Percentiles rank a stretch among this genome's conserved stretches.
Evolutionary conservation across 352 stramenopile species (phyloP).

Genomic region (Peronosclerospora sorghi): DNA sequence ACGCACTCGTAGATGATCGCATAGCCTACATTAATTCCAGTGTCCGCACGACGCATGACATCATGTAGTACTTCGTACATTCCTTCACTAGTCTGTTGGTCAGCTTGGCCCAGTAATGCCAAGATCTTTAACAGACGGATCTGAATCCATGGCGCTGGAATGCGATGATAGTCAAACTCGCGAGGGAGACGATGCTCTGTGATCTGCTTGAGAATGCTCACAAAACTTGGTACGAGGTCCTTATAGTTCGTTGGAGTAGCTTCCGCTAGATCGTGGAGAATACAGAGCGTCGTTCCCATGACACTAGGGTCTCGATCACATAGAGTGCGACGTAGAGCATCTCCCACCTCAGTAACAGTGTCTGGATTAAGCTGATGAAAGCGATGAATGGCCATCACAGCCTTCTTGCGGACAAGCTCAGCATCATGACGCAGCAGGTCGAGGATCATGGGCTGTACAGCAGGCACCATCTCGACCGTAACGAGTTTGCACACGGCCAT

Average conservation of each 20-base stretch:
- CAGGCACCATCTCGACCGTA: slow-evolving; percentile 98
- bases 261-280: slow-evolving; percentile 89
- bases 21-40: slow-evolving; percentile 99
- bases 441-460: slow-evolving; percentile 90
- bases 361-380: slow-evolving; percentile 98
- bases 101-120: slow-evolving; percentile 89
- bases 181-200: slow-evolving; percentile 96
- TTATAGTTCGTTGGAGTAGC: slow-evolving; percentile 92
- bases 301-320: slow-evolving; percentile 98
- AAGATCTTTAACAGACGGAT: slow-evolving; percentile 96
- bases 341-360: slow-evolving; percentile 77
- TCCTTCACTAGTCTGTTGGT: slow-evolving; percentile 90
- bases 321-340: slow-evolving; percentile 91
- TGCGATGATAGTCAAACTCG: slow-evolving; percentile 99
- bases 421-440: slow-evolving; percentile 93
- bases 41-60: slow-evolving; percentile 97
- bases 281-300: slow-evolving; percentile 93
- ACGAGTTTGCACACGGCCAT: slow-evolving; percentile 94
- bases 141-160: slow-evolving; percentile 99
- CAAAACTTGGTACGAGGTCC: slow-evolving; percentile 97
- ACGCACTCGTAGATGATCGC: slow-evolving; percentile 99
- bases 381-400: slow-evolving; percentile 95
- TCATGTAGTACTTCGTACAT: slow-evolving; percentile 99
- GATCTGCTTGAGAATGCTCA: slow-evolving; percentile 99
- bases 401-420: slow-evolving; percentile 98